phyloP scores from a whole-genome alignment of 306 rosid genomes.

The Pterocarpus macrocarpus region DNA sequence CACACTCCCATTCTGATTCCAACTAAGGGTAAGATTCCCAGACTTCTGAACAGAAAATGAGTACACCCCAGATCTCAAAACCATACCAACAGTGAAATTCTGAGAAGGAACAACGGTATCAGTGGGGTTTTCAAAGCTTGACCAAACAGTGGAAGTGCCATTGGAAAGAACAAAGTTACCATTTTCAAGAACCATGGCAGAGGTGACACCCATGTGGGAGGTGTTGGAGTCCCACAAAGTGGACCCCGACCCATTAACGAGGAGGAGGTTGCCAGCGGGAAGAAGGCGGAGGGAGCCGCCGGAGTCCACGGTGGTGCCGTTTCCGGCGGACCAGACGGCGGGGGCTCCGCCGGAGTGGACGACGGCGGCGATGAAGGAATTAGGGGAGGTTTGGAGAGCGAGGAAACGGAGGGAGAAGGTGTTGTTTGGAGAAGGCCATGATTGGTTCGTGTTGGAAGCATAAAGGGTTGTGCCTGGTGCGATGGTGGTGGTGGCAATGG shows the following conservation, averaged over 20 bases:
- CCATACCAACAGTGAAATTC: constrained; percentile 59
- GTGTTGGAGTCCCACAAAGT: constrained; percentile 72
- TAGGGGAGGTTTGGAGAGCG: constrained; percentile 57
- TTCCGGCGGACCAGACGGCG: constrained; percentile 68
- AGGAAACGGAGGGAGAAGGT: constrained; percentile 65
- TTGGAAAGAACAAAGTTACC: constrained; percentile 68
- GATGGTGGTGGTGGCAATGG: constrained; percentile 42
- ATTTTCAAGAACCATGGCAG: constrained; percentile 59
- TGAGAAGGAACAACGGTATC: constrained; percentile 67
- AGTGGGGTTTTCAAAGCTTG: constrained; percentile 73
- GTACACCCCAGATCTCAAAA: constrained; percentile 69
- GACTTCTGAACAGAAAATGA: constrained; percentile 50
- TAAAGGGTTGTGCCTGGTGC: constrained; percentile 62
- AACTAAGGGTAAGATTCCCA: constrained; percentile 71
- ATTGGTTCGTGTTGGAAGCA: constrained; percentile 55
- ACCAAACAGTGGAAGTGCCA: constrained; percentile 63
- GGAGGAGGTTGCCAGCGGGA: constrained; percentile 64
- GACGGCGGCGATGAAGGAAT: constrained; percentile 65
- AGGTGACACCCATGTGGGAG: constrained; percentile 64
- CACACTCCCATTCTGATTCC: constrained; percentile 55
- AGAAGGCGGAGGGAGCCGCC: constrained; percentile 60
- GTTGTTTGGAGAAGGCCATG: constrained; percentile 64
- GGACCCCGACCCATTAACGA: constrained; percentile 66
- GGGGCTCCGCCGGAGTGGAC: constrained; percentile 61
- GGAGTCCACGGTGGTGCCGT: constrained; percentile 57